Base-by-base conservation (phyloP, 23 red algal species). In the Cyanidiococcus yangmingshanensis region DNA sequence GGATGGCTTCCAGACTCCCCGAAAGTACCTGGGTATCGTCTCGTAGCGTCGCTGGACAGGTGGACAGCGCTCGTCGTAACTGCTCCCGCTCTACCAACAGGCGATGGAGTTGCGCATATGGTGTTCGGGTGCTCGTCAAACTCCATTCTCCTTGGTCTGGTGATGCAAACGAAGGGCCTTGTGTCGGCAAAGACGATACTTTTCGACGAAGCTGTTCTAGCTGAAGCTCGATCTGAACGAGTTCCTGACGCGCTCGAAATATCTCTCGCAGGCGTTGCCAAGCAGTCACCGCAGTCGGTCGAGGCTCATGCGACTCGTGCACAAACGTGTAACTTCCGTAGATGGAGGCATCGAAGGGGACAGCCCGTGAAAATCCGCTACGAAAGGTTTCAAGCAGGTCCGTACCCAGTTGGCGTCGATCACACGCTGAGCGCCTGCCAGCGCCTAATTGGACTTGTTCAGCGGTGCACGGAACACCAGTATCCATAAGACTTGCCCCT, bases 261-360 rank as follows among this genome's bases (percentile, higher is more conserved):
- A 71, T 30, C 7, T 35, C n/a, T 2, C 63, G 27, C 27, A 25
- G 27, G 32, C 63, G 63, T 29, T 71, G n/a, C 63, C 63, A 71
- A 25, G 63, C 63, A 7, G 3, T 35, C 12, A 71, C 63, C 27
- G 63, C n/a, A 25, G 63, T 35, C 3, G 63, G 63, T 3, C 63
- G 27, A 3, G 63, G 63, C 12, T 71, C 63, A 2, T 30, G 27
- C 12, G 63, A 71, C 63, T 71, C 63, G 63, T 71, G 32, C 63
- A 71, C 63, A 25, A 35, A 71, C 12, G 63, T 71, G 27, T 35
- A 71, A 30, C n/a, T 71, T 7, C 63, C 63, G 32, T 71, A 71
- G 32, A 32, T 12, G 63, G 63, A 25, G 63, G n/a, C 63, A 29
- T 71, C 63, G 63, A 71, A 71, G 16, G 63, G 63, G 12, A 71